Evolutionary conservation across 306 rosid genomes (phyloP).

Genomic region (Boehmeria nivea): DNA sequence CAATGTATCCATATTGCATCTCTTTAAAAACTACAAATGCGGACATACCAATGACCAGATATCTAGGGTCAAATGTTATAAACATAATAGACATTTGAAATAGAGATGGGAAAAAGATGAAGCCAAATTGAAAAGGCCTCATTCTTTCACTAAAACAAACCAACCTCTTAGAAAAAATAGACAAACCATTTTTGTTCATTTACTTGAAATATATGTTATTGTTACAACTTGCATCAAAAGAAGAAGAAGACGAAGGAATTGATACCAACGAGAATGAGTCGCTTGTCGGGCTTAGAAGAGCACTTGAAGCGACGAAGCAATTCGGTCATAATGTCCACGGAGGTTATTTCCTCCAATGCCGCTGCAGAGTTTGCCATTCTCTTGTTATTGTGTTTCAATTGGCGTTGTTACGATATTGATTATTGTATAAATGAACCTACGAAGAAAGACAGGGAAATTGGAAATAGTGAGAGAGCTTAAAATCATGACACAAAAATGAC

Average conservation of each 20-base stretch:
- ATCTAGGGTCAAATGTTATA: too few species aligned
- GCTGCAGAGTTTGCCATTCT: conserved; percentile 5
- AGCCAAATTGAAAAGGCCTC: too few species aligned
- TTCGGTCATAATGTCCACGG: conserved; percentile 11
- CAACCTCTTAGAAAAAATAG: neutral
- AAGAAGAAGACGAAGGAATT: too few species aligned
- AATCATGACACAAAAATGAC: neutral
- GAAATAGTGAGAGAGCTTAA: neutral
- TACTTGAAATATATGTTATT: too few species aligned
- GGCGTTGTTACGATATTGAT: too few species aligned
- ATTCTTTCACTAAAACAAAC: too few species aligned
- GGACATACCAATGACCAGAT: too few species aligned
- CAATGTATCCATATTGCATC: too few species aligned
- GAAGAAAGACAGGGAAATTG: neutral
- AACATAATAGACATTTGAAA: too few species aligned
- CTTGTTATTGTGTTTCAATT: too few species aligned
- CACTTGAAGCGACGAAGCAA: conserved; percentile 14
- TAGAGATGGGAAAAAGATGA: too few species aligned
- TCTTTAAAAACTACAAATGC: too few species aligned
- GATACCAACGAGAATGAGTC: conserved; percentile 17
- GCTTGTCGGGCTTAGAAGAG: conserved; percentile 14
- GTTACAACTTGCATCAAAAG: neutral
- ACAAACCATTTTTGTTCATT: neutral
- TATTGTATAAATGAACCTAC: neutral
- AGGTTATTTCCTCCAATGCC: conserved; percentile 9